Conservation (phyloP, 129 eudicot genomes). For the Helichrysum umbraculigerum region DNA sequence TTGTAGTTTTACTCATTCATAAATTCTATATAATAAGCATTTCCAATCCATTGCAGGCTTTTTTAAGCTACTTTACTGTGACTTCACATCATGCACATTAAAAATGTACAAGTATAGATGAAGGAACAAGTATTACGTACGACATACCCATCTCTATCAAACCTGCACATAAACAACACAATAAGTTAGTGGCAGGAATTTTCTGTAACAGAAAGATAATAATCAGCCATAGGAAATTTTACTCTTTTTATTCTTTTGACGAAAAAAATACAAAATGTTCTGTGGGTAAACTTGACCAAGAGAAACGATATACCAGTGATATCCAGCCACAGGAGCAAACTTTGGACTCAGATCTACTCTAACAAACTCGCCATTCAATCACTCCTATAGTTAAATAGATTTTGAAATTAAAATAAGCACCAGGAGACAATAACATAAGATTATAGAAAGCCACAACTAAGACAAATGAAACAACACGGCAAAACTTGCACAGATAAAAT, state of each 20-base stretch:
- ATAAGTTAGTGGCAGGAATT: slow-evolving; percentile 9
- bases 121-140: slow-evolving; percentile 30
- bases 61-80: neutral
- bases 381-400: slow-evolving; percentile 55
- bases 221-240: neutral
- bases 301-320: slow-evolving; percentile 66
- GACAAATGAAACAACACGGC: neutral
- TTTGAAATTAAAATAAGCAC: neutral
- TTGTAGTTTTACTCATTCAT: neutral
- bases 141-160: slow-evolving; percentile 92
- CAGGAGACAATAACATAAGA: neutral
- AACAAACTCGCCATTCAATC: slow-evolving; percentile 94
- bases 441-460: neutral
- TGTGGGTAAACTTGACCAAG: neutral
- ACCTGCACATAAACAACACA: slow-evolving; percentile 64
- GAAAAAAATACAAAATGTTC: slow-evolving; percentile 2
- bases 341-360: slow-evolving; percentile 95
- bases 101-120: neutral
- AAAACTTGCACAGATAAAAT: neutral
- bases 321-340: slow-evolving; percentile 93
- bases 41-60: neutral
- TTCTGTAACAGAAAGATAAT: neutral
- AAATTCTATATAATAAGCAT: neutral
- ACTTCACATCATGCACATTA: neutral
- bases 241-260: neutral